phyloP scores from a whole-genome alignment of 106 monocot species.

The Iris macrosiphon region DNA sequence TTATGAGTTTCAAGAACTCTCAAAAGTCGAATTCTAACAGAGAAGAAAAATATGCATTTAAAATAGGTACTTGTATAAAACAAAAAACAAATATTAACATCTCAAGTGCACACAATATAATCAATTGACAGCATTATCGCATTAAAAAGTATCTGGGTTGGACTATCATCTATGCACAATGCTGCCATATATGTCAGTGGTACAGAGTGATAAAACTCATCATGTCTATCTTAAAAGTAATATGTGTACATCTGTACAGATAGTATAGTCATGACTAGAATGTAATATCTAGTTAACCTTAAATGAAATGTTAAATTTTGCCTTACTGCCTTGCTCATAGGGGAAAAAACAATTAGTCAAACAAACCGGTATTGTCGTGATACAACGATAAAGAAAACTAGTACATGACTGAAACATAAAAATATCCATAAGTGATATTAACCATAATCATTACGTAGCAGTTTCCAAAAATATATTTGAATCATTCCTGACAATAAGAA shows the following conservation, averaged over 20 bases:
- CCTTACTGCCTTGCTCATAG: background rate
- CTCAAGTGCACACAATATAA: background rate
- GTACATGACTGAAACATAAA: no score
- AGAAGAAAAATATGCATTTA: background rate
- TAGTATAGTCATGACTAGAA: background rate
- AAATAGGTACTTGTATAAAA: background rate
- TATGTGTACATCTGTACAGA: background rate
- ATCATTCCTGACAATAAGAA: no score
- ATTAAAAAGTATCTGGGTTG: background rate
- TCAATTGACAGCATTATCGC: background rate
- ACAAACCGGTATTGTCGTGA: no score
- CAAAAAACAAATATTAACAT: background rate
- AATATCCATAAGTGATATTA: no score
- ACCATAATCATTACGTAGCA: no score
- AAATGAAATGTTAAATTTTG: background rate
- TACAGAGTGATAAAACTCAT: no score
- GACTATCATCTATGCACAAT: background rate
- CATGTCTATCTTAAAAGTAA: background rate
- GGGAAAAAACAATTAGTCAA: no score
- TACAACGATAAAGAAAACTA: no score
- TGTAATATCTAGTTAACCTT: background rate
- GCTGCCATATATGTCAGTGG: no score
- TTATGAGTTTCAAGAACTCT: slow-evolving; percentile 69
- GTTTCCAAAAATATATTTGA: no score
- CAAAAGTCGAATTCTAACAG: slow-evolving; percentile 45